Base-by-base conservation (phyloP, 805 yeast genomes). In the Hanseniaspora thailandica region DNA sequence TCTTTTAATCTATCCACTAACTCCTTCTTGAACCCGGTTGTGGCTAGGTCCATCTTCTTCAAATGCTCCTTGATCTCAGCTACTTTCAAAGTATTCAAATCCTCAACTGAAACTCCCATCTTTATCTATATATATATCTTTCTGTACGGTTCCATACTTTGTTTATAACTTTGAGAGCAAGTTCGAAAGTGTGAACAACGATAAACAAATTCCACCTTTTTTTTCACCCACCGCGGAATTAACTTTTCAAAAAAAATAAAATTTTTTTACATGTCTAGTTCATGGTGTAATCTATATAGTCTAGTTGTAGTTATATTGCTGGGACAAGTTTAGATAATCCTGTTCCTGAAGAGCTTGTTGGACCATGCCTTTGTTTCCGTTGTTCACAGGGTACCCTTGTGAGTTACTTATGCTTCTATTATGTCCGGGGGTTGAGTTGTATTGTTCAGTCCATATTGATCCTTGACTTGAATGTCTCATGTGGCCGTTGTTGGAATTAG, bases 1-100 rank as follows among this genome's bases (percentile, higher is more conserved):
- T 80, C 86, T 55, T 72, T 76, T 57, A 84, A 70, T 60, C 93
- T 75, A 15, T 76, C 76, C 54, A 84, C 71, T 59, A 84, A 70
- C 50, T 87, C 96, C 41, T 83, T 80, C 67, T 90, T 90, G 60
- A 86, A 81, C 22, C 97, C 97, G 38, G 76, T 76, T 5, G 73
- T 71, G 2, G 93, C 66, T 48, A 90, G 75, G 1, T 82, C 84
- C 57, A 81, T 80, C 22, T 74, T 67, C 60, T 82, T 82, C 60
- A 90, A 75, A 54, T 77, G 62, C 57, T 84, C 95, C 65, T 86
- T 89, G 66, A 90, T 75, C 71, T 88, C 95, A 19, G 82, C 80
- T 49, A 88, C 96, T 2, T 89, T 82, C 58, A 78, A 74, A n/a
- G 80, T 62, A n/a, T 78, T 63, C 64, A 80, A 82, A 10, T 74